Percentiles rank a stretch among this genome's conserved stretches.
phyloP scores from a whole-genome alignment of 495 filamentous ascomycete genomes.

The Pyronema domesticum region DNA sequence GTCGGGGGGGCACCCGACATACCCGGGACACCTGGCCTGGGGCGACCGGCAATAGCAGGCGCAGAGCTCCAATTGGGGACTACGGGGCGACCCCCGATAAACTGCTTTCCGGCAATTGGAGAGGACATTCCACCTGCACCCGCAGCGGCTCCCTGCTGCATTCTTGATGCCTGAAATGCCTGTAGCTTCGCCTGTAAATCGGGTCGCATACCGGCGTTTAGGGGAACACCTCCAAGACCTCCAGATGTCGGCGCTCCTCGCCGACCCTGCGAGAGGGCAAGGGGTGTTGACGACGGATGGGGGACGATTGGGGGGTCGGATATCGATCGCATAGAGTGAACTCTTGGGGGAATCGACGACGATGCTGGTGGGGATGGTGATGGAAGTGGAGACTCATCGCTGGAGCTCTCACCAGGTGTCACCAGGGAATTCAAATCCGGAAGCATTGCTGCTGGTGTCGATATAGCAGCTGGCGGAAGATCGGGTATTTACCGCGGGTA shows the following conservation, averaged over 20 bases:
- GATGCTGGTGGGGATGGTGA: neutral
- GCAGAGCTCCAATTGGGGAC: slow-evolving; percentile 36
- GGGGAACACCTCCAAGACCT: slow-evolving; percentile 36
- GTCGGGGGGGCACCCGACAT: too few species aligned
- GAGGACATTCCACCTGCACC: slow-evolving; percentile 4
- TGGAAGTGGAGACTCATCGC: neutral
- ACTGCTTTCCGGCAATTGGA: slow-evolving; percentile 7
- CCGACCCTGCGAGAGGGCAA: slow-evolving; percentile 68
- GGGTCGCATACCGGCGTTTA: slow-evolving; percentile 28
- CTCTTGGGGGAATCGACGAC: slow-evolving; percentile 12
- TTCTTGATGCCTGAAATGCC: slow-evolving; percentile 52
- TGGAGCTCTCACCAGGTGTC: neutral
- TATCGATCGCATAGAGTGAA: slow-evolving; percentile 38
- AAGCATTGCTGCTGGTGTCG: neutral
- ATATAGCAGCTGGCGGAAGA: neutral
- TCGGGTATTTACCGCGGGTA: neutral
- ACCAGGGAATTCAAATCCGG: neutral
- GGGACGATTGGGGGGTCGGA: slow-evolving; percentile 39
- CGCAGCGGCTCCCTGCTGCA: slow-evolving; percentile 28
- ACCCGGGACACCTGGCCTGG: slow-evolving; percentile 5
- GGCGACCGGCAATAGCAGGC: slow-evolving; percentile 27
- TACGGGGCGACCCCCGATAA: slow-evolving; percentile 24
- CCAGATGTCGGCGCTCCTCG: slow-evolving; percentile 38
- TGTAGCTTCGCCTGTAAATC: slow-evolving; percentile 70
- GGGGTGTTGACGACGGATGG: slow-evolving; percentile 49